Base-by-base conservation (phyloP, 768 basidiomycete genomes). In the Porphyrellus cyaneotinctus region DNA sequence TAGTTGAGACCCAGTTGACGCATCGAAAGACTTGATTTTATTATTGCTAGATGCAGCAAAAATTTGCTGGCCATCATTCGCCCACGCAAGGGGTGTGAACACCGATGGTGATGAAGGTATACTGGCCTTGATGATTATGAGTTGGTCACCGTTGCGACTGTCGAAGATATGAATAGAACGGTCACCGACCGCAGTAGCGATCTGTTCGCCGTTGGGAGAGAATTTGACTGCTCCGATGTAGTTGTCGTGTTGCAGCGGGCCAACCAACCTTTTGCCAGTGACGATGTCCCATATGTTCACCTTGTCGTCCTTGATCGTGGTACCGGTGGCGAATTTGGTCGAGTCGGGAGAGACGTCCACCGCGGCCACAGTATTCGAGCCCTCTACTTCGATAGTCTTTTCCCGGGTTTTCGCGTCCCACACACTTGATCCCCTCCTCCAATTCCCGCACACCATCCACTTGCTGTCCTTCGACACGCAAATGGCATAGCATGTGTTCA, bases 101-200 rank as follows among this genome's bases (percentile, higher is more conserved):
- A 24, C 12, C 1, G 0, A 1, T 17, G 0, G 2, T 0, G 0
- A 8, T 4, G 23, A 11, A 9, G 26, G 26, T 6, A 47, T 24
- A 6, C 0, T 0, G 3, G n/a, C n/a, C 2, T 14, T 1, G 30
- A 43, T 12, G 28, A 13, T 28, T 17, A 43, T 20, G n/a, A 43
- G 43, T 23, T 18, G 28, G 17, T 31, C 20, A 17, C 43, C 43
- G 15, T n/a, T 43, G 23, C 18, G 28, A 10, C 28, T 31, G 11
- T 43, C 43, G 6, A 43, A 43, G 43, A 43, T 31, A 15, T 5
- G 43, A 43, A 43, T 30, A 28, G 28, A 18, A 18, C 30, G n/a
- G n/a, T 18, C 11, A 11, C n/a, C 1, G 6, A 28, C 10, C n/a
- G 43, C 28, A 43, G 43, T 43, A 24, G 43, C 43, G 15, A 43